A percentile compares a stretch with the other conserved stretches of the same genome.
Conservation (phyloP, 2,329 filamentous ascomycete species). For the Botryotinia narcissicola region DNA sequence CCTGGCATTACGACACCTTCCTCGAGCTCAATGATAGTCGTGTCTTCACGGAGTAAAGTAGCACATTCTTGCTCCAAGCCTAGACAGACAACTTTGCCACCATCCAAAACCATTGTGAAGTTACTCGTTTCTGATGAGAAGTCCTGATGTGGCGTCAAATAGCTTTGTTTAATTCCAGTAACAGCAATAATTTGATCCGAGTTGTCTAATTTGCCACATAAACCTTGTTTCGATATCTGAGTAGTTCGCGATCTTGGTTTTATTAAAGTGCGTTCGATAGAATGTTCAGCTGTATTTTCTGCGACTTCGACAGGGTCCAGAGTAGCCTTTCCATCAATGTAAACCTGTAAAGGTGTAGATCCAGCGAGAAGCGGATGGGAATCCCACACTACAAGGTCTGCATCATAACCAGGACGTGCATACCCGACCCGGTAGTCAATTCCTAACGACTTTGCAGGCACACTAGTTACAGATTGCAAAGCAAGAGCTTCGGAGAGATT, state of each 20-base stretch:
- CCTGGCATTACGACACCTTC: conserved; percentile 50
- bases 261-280: background rate
- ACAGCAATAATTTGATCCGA: conserved; percentile 38
- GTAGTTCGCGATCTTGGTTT: conserved; percentile 28
- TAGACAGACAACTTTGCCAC: conserved; percentile 45
- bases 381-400: conserved; percentile 51
- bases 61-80: conserved; percentile 37
- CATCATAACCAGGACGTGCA: conserved; percentile 47
- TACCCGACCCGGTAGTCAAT: conserved; percentile 47
- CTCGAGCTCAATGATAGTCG: conserved; percentile 40
- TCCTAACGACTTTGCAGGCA: conserved; percentile 46
- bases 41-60: conserved; percentile 25
- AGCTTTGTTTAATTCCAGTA: conserved; percentile 42
- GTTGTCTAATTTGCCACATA: conserved; percentile 22
- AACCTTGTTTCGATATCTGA: conserved; percentile 10
- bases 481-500: conserved; percentile 43
- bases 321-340: conserved; percentile 45
- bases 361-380: conserved; percentile 47
- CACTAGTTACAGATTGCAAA: conserved; percentile 46
- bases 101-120: conserved; percentile 43
- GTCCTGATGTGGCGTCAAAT: conserved; percentile 35
- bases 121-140: conserved; percentile 24
- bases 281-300: conserved; percentile 32
- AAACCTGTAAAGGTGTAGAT: conserved; percentile 48
- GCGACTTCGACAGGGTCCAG: conserved; percentile 39